Evolutionary conservation across 257 asterid species (phyloP), one percentile per base, ranked within the genome.

Genomic region (Przewalskia tangutica): DNA sequence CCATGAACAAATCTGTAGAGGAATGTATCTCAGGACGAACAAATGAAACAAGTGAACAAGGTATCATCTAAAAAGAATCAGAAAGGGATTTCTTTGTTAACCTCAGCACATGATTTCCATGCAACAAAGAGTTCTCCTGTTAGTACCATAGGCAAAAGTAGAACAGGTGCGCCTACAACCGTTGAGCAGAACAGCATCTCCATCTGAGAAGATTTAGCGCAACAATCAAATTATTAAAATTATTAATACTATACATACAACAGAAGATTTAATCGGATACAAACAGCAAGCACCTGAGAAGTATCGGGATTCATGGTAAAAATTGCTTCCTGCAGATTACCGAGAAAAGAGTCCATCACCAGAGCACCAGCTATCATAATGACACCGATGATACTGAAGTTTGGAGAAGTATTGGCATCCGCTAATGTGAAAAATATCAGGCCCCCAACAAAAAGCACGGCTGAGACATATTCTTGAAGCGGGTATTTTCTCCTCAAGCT

Each of bases 151-250:
- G 97, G 97, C 7, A 87, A 87, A 81, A 92, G 83, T 5, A 94
- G 91, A 86, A 94, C 87, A 83, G 98, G 98, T 84, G 90, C 77
- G 3, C 97, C 98, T 2, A 94, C 97, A 8, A 93, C 89, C 0
- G 98, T 94, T 1, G 97, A 94, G 90, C 98, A 92, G 88, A 92
- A 92, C 50, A 92, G 87, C 98, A 94, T 94, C 89, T 94, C 98
- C 89, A 81, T 94, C 97, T 94, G 84, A 8, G 46, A 46, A 70
- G 84, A 82, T 53, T 68, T 44, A 80, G 6, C 2, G 0, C 0
- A 7, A 42, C 81, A 58, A 32, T 18, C 51, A 32, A 85, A 42
- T 55, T 23, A 6, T 18, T 23, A 84, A 32, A 67, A 27, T 38
- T 48, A 65, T 7, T 36, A 38, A 38, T 38, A 8, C 53, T 67